Evolutionary conservation across 495 filamentous ascomycete species (phyloP).

Genomic region (Mytilinidion resinicola): DNA sequence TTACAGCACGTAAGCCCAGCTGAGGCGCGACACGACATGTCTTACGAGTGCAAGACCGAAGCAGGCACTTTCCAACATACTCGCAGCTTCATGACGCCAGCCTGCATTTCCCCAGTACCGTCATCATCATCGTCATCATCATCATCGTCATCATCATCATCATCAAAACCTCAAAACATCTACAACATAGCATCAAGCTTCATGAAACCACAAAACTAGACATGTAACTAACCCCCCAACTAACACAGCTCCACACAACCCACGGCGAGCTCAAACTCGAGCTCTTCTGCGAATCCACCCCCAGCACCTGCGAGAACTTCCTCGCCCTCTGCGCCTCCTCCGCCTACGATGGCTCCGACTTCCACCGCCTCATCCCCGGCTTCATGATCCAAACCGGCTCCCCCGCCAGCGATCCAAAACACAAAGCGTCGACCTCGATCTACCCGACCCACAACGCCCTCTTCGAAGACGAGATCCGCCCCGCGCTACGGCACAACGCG

Average conservation of each 20-base stretch:
- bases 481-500: conserved; percentile 75
- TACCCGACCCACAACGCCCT: conserved; percentile 54
- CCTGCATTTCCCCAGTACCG: conserved; percentile 8
- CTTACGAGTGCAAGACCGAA: too few species aligned
- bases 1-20: neutral
- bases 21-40: too few species aligned
- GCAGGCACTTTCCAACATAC: neutral
- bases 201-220: too few species aligned
- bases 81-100: neutral
- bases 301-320: conserved; percentile 87
- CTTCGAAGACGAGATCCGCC: conserved; percentile 90
- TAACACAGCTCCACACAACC: conserved; percentile 73
- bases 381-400: conserved; percentile 94
- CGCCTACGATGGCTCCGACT: conserved; percentile 81
- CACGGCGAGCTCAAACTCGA: conserved; percentile 92
- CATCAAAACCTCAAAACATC: neutral
- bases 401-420: conserved; percentile 51
- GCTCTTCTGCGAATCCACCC: conserved; percentile 89
- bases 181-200: neutral
- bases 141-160: neutral
- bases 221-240: neutral
- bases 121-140: neutral
- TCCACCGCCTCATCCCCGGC: conserved; percentile 78
- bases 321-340: conserved; percentile 86
- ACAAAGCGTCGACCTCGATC: conserved; percentile 80